Evolutionary conservation across 1,284 basidiomycete species (phyloP).

Genomic region (Ceratobasidium sp.): DNA sequence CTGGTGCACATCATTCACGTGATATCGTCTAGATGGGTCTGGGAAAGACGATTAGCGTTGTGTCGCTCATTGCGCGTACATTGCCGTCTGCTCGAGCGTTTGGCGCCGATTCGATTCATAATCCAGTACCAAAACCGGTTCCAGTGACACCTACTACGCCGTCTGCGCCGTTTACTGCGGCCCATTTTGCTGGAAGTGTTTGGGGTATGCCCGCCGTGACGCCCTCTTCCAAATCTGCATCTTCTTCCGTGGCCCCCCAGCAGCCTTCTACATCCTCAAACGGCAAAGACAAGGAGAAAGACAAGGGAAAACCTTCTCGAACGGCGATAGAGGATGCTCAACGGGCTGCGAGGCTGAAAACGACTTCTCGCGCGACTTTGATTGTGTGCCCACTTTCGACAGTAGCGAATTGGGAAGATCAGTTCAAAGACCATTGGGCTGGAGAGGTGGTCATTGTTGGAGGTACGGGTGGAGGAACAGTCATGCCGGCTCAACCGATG

Average conservation of each 20-base stretch:
- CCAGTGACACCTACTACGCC: slow-evolving; percentile 51
- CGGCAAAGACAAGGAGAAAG: slow-evolving; percentile 55
- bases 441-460: slow-evolving; percentile 83
- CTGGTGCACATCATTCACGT: no score
- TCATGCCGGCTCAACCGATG: slow-evolving; percentile 46
- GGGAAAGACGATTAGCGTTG: slow-evolving; percentile 95
- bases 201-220: slow-evolving; percentile 79
- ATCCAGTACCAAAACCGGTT: slow-evolving; percentile 54
- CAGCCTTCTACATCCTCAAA: slow-evolving; percentile 37
- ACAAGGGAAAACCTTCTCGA: slow-evolving; percentile 62
- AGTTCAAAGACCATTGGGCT: slow-evolving; percentile 94
- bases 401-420: slow-evolving; percentile 98
- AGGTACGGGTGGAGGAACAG: slow-evolving; percentile 60
- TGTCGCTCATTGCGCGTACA: slow-evolving; percentile 89
- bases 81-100: slow-evolving; percentile 74
- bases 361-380: slow-evolving; percentile 88
- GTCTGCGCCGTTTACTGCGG: slow-evolving; percentile 55
- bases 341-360: slow-evolving; percentile 75
- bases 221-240: slow-evolving; percentile 15
- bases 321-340: slow-evolving; percentile 71
- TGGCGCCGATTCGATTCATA: slow-evolving; percentile 56
- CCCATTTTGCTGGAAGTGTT: slow-evolving; percentile 77
- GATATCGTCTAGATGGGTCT: slow-evolving; percentile 82
- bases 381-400: slow-evolving; percentile 97
- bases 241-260: neutral